These are phyloP conservation scores for Voacanga thouarsii DNA, from an alignment of 257 asterid genomes.

Conservation along the genomic window DNA sequence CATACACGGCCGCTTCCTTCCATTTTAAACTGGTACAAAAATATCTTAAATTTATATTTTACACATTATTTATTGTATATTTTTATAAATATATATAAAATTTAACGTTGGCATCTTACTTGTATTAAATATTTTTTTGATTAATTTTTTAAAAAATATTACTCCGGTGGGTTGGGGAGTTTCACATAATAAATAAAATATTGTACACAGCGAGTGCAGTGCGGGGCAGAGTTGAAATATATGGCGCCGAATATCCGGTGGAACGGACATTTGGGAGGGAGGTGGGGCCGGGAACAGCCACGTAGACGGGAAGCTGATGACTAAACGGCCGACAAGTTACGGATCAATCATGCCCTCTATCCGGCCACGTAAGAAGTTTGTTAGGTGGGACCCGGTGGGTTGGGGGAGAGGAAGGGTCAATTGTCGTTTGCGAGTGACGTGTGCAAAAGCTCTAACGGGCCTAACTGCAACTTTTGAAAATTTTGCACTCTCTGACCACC, in stretches of 20 bases:
- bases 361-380: slow-evolving; percentile 34
- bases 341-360: slow-evolving; percentile 18
- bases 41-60: no score
- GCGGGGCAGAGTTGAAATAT: not conserved
- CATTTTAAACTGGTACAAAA: no score
- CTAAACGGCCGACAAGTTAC: slow-evolving; percentile 40
- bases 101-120: no score
- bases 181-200: no score
- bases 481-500: not conserved
- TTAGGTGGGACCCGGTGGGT: slow-evolving; percentile 29
- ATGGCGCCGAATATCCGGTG: slow-evolving; percentile 26
- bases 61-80: no score
- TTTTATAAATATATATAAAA: no score
- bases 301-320: slow-evolving; percentile 29
- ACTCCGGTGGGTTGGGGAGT: no score
- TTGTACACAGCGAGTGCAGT: not conserved
- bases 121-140: no score
- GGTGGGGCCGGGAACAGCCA: slow-evolving; percentile 24
- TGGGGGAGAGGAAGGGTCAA: slow-evolving; percentile 4
- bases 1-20: no score
- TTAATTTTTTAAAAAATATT: no score
- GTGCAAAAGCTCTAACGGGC: slow-evolving; percentile 38
- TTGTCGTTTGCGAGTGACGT: slow-evolving; percentile 43
- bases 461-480: slow-evolving; percentile 51
- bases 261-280: slow-evolving; percentile 5